phyloP scores from a whole-genome alignment of 1,139 yeast genomes.

The Suhomyces guaymorum region DNA sequence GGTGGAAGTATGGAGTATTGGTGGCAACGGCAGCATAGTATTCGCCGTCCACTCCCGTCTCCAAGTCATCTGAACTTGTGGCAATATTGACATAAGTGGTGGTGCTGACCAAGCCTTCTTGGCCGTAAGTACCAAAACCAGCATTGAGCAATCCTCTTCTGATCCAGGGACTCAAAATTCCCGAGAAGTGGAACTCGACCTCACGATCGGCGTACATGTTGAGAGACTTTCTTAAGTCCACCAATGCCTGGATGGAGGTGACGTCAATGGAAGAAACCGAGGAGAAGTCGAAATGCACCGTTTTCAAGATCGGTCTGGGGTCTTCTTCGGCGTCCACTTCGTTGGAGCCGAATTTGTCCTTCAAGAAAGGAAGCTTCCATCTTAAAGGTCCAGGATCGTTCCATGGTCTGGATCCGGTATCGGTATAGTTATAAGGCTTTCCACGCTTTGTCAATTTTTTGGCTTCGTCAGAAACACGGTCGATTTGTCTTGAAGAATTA shows the following conservation, averaged over 20 bases:
- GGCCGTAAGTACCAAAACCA: conserved; percentile 72
- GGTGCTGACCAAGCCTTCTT: conserved; percentile 43
- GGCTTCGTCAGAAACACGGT: conserved; percentile 67
- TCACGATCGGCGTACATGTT: conserved; percentile 77
- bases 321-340: conserved; percentile 35
- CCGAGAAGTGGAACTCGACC: conserved; percentile 87
- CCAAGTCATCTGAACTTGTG: conserved; percentile 33
- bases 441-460: conserved; percentile 65
- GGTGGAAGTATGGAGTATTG: conserved; percentile 81
- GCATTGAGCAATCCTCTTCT: conserved; percentile 72
- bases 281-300: conserved; percentile 79
- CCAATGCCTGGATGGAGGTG: conserved; percentile 75
- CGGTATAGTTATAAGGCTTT: conserved; percentile 40
- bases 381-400: conserved; percentile 78
- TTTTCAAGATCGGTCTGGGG: conserved; percentile 63
- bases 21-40: conserved; percentile 66
- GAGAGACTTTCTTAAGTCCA: conserved; percentile 73
- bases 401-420: conserved; percentile 82
- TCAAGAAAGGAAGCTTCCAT: conserved; percentile 38
- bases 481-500: conserved; percentile 74
- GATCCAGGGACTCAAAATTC: conserved; percentile 84
- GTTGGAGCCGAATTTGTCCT: conserved; percentile 18
- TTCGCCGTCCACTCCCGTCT: conserved; percentile 31
- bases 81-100: conserved; percentile 44
- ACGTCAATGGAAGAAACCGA: conserved; percentile 75